Conservation (phyloP, 2,329 filamentous ascomycete genomes). For the Hawksworthiomyces lignivorus region DNA sequence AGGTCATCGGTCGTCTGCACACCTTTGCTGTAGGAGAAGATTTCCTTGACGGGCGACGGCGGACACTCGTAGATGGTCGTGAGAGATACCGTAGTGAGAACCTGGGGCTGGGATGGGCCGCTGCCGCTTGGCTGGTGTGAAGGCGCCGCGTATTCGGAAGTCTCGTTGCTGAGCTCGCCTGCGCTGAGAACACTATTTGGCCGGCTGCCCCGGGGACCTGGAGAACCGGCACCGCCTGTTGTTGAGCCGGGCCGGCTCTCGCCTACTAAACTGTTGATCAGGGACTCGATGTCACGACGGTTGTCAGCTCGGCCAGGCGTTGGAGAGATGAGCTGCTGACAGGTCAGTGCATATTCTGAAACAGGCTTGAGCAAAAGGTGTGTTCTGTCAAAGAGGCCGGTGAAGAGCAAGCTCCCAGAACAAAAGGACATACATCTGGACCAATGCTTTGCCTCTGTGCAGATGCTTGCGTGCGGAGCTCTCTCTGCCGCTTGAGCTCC, state of each 20-base stretch:
- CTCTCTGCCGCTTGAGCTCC: conserved; percentile 88
- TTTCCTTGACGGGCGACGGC: conserved; percentile 67
- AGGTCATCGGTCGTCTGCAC: conserved; percentile 84
- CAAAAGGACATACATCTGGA: conserved; percentile 52
- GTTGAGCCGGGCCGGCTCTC: conserved; percentile 67
- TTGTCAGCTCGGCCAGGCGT: conserved; percentile 61
- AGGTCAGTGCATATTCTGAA: not conserved
- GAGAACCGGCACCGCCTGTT: conserved; percentile 56
- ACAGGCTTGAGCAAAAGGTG: too few relatives aligned
- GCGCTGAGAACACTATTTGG: conserved; percentile 82
- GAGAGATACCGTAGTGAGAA: conserved; percentile 64
- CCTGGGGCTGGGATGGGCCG: conserved; percentile 42
- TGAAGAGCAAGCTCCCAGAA: not conserved
- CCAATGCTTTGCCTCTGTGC: conserved; percentile 61
- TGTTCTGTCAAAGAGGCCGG: too few relatives aligned
- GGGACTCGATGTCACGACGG: conserved; percentile 70
- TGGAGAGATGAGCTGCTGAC: conserved; percentile 55
- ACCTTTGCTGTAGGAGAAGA: conserved; percentile 94
- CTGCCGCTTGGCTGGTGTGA: conserved; percentile 24
- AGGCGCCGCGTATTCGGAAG: conserved; percentile 50
- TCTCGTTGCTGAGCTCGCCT: conserved; percentile 71
- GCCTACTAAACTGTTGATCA: conserved; percentile 78
- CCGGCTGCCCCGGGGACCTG: conserved; percentile 62
- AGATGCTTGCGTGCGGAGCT: conserved; percentile 69
- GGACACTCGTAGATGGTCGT: conserved; percentile 75